These are phyloP conservation scores for Rhizoclosmatium sp. DNA, from an alignment of 192 early-diverging fungal species.

Conservation along the genomic window DNA sequence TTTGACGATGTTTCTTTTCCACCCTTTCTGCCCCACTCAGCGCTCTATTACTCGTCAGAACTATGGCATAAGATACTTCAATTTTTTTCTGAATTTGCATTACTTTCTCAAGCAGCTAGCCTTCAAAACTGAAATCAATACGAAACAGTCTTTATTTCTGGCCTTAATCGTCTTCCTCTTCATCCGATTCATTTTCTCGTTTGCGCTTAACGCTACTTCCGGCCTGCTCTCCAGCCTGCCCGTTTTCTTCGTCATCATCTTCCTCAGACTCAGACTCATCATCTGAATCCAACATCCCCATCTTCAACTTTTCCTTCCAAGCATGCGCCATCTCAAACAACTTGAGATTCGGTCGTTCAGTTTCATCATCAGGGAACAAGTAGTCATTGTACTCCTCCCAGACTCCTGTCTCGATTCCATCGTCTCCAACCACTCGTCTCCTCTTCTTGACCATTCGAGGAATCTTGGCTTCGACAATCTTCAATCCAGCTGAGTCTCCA, in stretches of 20 bases:
- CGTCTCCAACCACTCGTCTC: constrained; percentile 64
- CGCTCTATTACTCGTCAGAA: no score
- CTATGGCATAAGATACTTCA: no score
- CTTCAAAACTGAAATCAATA: no score
- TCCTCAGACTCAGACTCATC: constrained; percentile 42
- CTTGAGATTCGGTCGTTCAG: constrained; percentile 86
- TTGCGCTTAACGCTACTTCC: constrained; percentile 8
- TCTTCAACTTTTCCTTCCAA: constrained; percentile 48
- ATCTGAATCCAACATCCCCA: constrained; percentile 21
- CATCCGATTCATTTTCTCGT: background rate
- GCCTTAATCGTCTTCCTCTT: no score
- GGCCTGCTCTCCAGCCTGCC: background rate
- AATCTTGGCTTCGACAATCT: constrained; percentile 76
- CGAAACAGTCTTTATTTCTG: no score
- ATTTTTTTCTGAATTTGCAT: no score
- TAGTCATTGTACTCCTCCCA: constrained; percentile 99
- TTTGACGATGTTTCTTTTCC: no score
- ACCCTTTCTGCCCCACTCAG: no score
- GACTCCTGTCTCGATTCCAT: constrained; percentile 62
- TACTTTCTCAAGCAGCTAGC: no score
- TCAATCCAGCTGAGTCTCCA: constrained; percentile 50
- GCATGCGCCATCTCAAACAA: constrained; percentile 89
- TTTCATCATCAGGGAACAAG: constrained; percentile 96
- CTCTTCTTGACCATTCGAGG: constrained; percentile 93
- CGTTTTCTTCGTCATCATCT: constrained; percentile 39